phyloP scores from a whole-genome alignment of 2,329 filamentous ascomycete genomes.

The Xylariales sp. region DNA sequence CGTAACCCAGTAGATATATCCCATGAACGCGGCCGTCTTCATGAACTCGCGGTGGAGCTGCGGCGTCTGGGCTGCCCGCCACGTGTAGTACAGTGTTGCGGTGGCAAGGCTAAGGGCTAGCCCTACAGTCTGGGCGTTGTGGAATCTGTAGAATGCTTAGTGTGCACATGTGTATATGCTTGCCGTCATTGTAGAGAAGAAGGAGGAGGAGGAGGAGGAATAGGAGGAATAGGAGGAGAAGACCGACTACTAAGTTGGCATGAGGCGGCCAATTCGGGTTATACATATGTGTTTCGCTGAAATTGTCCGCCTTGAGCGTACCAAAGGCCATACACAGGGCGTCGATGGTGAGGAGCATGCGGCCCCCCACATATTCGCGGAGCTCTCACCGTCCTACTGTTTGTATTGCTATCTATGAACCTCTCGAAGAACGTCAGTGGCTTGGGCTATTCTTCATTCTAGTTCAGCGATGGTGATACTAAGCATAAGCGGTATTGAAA shows the following conservation, averaged over 20 bases:
- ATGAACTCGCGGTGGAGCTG: conserved; percentile 27
- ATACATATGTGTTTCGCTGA: conserved; percentile 35
- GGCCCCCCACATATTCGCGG: conserved; percentile 7
- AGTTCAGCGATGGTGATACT: no score
- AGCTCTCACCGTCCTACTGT: no score
- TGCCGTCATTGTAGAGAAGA: background rate
- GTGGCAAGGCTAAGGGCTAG: conserved; percentile 34
- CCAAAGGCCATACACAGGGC: conserved; percentile 32
- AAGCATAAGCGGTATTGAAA: no score
- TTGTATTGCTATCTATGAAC: no score
- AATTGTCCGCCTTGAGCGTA: conserved; percentile 32
- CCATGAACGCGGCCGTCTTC: conserved; percentile 29
- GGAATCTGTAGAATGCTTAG: conserved; percentile 29
- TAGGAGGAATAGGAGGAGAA: background rate
- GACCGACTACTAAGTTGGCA: conserved; percentile 31
- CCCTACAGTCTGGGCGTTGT: conserved; percentile 37
- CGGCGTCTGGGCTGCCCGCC: conserved; percentile 22
- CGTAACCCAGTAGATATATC: conserved; percentile 37
- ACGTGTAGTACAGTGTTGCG: conserved; percentile 36
- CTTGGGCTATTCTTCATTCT: no score
- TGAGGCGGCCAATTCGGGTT: conserved; percentile 42
- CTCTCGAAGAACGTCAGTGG: no score
- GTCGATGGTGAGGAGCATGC: conserved; percentile 34
- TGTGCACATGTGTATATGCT: background rate
- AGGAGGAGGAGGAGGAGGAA: no score